Evolutionary conservation across 2,329 filamentous ascomycete genomes (phyloP), one percentile per base, ranked within the genome.

Genomic region (Aphanocladium album): DNA sequence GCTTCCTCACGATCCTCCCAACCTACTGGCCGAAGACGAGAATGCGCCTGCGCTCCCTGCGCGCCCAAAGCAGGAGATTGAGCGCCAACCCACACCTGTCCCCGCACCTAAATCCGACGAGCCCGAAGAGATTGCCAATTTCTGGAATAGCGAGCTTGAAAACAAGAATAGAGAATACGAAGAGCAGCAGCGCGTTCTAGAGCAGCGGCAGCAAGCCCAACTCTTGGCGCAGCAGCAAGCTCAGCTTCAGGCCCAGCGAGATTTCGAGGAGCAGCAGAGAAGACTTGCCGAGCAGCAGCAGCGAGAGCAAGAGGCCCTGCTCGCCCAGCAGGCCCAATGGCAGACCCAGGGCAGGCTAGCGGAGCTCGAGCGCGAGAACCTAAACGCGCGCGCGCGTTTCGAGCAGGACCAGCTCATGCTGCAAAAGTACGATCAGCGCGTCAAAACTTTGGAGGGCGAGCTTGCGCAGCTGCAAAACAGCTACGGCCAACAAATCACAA

Each of bases 341-440:
- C 93, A 98, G 71, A 98, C 93, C 0, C 93, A 98, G 72, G 95
- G 95, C 43, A 89, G 92, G n/a, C 82, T 99, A 68, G 95, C 93
- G 1, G 95, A 99, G 76, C 80, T 99, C 54, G 93, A 99, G 77
- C 90, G 89, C 61, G 93, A 98, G 76, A 98, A 99, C 67, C 79
- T 99, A 27, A 93, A 95, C 69, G 95, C 95, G 4, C 86, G 95
- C 46, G 91, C 93, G 9, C 95, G 98, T 74, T 98, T 97, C 71
- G 93, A 98, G 74, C 89, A 89, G n/a, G 93, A 99, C 72, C 95
- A 98, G 76, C 80, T 99, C 46, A 91, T 98, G 89, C 82, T 99
- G 47, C 91, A 97, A 74, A 93, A 98, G 72, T 99, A 97, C 71
- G 95, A 99, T 66, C 88, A 91, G 71, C 86, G 93, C 63, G 92